phyloP scores from a whole-genome alignment of 805 yeast genomes.

The Hanseniaspora taiwanica region DNA sequence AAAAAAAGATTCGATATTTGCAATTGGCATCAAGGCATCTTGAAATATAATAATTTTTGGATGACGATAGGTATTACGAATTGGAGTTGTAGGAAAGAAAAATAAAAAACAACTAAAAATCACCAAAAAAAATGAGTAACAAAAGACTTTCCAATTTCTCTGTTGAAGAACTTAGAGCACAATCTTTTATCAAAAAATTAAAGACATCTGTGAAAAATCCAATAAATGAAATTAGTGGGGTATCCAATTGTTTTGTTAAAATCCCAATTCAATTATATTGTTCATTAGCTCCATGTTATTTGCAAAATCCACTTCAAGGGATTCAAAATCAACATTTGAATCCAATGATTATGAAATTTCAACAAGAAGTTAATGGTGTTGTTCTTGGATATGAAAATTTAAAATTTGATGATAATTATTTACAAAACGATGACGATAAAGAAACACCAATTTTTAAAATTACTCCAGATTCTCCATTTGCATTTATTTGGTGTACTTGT shows the following conservation, averaged over 20 bases:
- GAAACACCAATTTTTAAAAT: constrained; percentile 47
- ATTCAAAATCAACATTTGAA: constrained; percentile 80
- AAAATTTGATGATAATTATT: constrained; percentile 32
- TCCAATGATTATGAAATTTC: constrained; percentile 76
- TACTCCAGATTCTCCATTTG: constrained; percentile 71
- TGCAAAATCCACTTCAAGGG: constrained; percentile 60
- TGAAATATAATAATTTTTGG: no score
- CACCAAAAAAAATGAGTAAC: neutral
- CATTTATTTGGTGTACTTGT: constrained; percentile 75
- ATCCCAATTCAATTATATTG: constrained; percentile 46
- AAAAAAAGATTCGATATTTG: no score
- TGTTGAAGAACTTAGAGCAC: constrained; percentile 9
- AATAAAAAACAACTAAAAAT: neutral
- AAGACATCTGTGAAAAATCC: constrained; percentile 18
- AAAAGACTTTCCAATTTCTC: constrained; percentile 13
- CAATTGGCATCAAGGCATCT: no score
- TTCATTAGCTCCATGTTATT: constrained; percentile 76
- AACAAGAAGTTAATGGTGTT: constrained; percentile 61
- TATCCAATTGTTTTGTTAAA: constrained; percentile 20
- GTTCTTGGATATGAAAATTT: constrained; percentile 69
- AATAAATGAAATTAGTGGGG: constrained; percentile 15
- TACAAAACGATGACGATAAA: constrained; percentile 28
- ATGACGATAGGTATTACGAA: no score
- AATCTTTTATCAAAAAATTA: constrained; percentile 18
- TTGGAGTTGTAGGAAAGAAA: neutral